Evolutionary conservation across 257 asterid genomes (phyloP), one percentile per base, ranked within the genome.

Genomic region (Gentiana straminea): DNA sequence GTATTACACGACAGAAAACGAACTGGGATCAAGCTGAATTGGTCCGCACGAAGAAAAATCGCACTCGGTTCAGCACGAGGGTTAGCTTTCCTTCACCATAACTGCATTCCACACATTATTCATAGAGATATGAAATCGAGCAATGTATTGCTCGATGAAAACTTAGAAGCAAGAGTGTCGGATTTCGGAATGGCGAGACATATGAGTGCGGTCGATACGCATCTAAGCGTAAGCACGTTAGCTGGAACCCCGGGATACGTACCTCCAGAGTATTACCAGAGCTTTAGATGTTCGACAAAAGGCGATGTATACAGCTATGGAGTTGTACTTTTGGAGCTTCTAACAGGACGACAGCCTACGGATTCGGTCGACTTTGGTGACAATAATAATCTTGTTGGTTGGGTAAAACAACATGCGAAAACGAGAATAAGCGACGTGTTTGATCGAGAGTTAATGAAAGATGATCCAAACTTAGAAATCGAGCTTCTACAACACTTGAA

Each of bases 291-390:
- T 60, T 78, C 86, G 0, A 86, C 80, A n/a, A 62, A 72, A 46
- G 78, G 88, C 15, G 86, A 78, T 10, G 86, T 83, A 51, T 83
- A 83, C 54, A 83, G 88, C 60, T 83, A 75, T n/a, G 93, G 93
- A 0, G 88, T 80, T 1, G 86, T 83, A 36, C 34, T 80, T 51
- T 38, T 83, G 12, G 88, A 80, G 70, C 81, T 80, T 7, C 35
- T 78, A 53, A 83, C 84, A 24, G 98, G 98, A 38, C 60, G 73
- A 64, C 81, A 73, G 66, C 95, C 98, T 1, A 91, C 96, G 1
- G 94, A 87, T 70, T 86, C 98, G 0, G 75, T 76, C 2, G 96
- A 86, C 64, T 91, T 91, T 33, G 98, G 96, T 1, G 98, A 90
- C 71, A 86, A 91, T 52, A 24, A 24, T 24, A 91, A 91, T 58